Conservation (phyloP, 148 eudicot genomes). For the Fagopyrum homotropicum region DNA sequence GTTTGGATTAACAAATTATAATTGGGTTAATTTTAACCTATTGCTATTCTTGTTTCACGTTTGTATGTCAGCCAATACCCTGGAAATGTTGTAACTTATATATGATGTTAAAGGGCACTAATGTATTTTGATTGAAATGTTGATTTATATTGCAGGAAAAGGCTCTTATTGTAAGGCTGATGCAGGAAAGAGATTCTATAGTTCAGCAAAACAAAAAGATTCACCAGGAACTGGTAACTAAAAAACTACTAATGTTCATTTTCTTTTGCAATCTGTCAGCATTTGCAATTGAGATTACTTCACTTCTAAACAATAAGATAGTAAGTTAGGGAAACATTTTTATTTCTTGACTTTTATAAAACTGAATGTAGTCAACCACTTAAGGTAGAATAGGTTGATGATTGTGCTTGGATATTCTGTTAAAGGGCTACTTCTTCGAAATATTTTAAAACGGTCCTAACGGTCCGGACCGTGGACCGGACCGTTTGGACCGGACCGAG, state of each 20-base stretch:
- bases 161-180: constrained; percentile 50
- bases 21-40: neutral
- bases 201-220: constrained; percentile 57
- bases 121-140: neutral
- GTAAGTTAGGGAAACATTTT: too few relatives aligned
- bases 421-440: too few relatives aligned
- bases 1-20: neutral
- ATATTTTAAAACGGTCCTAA: too few relatives aligned
- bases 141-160: constrained; percentile 31
- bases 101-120: neutral
- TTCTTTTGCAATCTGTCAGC: constrained; percentile 5
- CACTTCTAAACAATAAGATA: too few relatives aligned
- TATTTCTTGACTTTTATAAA: too few relatives aligned
- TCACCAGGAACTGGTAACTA: constrained; percentile 67
- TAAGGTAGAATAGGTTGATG: too few relatives aligned
- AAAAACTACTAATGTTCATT: constrained; percentile 27
- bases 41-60: neutral
- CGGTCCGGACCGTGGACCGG: too few relatives aligned
- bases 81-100: neutral
- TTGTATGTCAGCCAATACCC: neutral
- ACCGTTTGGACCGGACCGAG: too few relatives aligned
- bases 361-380: too few relatives aligned
- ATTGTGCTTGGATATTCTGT: too few relatives aligned
- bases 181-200: constrained; percentile 58
- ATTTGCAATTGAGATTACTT: too few relatives aligned